Evolutionary conservation across 2,329 filamentous ascomycete species (phyloP).

Genomic region (Hortaea werneckii): DNA sequence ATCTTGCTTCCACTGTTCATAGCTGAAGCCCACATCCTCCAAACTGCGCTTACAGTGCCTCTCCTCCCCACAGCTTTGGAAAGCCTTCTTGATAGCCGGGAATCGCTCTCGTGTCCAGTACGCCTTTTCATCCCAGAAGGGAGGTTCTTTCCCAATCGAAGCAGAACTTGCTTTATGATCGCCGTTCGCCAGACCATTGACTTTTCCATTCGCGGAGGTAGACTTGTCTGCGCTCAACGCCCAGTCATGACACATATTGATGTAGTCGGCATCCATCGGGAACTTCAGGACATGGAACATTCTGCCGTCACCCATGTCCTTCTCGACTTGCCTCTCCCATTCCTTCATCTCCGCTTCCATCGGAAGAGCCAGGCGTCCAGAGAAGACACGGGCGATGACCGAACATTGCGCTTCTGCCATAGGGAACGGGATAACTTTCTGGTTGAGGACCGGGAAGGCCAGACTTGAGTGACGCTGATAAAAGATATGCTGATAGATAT

Average conservation of each 20-base stretch:
- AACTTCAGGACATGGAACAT: conserved; percentile 47
- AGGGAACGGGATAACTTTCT: conserved; percentile 82
- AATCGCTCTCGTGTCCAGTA: conserved; percentile 64
- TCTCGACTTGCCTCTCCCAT: conserved; percentile 49
- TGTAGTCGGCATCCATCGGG: conserved; percentile 56
- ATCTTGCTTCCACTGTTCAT: conserved; percentile 22
- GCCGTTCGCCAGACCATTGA: neutral
- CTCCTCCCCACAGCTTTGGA: conserved; percentile 53
- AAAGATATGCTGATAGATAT: conserved; percentile 72
- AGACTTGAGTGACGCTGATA: conserved; percentile 66
- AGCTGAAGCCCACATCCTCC: conserved; percentile 54
- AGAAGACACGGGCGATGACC: conserved; percentile 66
- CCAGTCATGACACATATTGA: conserved; percentile 60
- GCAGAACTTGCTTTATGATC: conserved; percentile 3
- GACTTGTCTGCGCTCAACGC: conserved; percentile 34
- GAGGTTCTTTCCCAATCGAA: conserved; percentile 55
- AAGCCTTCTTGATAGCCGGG: conserved; percentile 60
- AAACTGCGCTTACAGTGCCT: conserved; percentile 50
- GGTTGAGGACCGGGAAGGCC: conserved; percentile 63
- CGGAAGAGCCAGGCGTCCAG: conserved; percentile 59
- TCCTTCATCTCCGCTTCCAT: conserved; percentile 50
- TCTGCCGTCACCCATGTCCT: conserved; percentile 34
- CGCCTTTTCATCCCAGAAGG: conserved; percentile 59
- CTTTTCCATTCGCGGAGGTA: neutral
- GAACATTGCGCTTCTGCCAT: conserved; percentile 70